Evolutionary conservation across 805 yeast species (phyloP), one percentile per base, ranked within the genome.

Genomic region (Monosporozyma servazzii): DNA sequence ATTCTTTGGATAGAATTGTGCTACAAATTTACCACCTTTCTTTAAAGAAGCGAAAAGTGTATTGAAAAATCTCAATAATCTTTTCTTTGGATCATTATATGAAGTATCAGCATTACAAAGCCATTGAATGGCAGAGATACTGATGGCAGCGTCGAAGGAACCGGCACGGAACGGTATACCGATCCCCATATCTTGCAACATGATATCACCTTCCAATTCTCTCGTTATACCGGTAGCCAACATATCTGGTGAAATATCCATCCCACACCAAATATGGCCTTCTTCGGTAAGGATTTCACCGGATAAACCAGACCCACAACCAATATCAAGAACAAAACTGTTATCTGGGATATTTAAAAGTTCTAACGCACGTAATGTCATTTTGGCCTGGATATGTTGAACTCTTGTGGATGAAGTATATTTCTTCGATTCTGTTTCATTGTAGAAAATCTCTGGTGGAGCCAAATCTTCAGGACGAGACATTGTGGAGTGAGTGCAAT

Each of bases 121-220:
- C 99, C 99, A 93, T 68, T 93, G 99, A 48, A 93, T 89, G 11
- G 95, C 99, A 36, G 95, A 85, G 55, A 93, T 88, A 25, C 95
- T 84, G 31, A 93, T 87, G 1, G 96, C 98, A 1, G 97, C 97
- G 68, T 93, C 99, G 67, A 91, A 93, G 0, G 96, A 77, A 48
- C 99, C 99, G 2, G 98, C 88, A 63, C 99, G 77, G 64, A 93
- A 93, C 5, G 98, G 98, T 2, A 93, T 77, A 33, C 99, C 99
- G 50, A 77, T 75, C 29, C 99, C 99, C 76, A 93, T 86, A 72
- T 93, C 99, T 37, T 89, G 85, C 51, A 93, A 72, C 66, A 93
- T 84, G 56, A 93, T 69, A 67, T 93, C 99, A 13, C 99, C 99
- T 51, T 88, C 97, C 13, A 88, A 84, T 36, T 86, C 96, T 64